Evolutionary conservation across 225 moss, liverwort and hornwort genomes (phyloP), one percentile per base, ranked within the genome.

Genomic region (Sphagnum tenellum): DNA sequence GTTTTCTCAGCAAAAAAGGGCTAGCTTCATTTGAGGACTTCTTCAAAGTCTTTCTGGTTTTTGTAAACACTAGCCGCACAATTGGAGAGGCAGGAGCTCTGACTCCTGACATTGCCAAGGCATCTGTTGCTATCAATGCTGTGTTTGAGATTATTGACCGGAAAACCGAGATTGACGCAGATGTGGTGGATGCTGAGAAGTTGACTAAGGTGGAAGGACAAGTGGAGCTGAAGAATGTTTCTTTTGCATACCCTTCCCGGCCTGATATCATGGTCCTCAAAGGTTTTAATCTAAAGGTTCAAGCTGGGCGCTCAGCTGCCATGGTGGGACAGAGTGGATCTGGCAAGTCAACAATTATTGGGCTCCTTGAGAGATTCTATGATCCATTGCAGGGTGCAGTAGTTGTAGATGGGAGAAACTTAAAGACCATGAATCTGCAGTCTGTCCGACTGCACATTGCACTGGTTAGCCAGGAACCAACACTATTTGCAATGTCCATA

Each of bases 241-340:
- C 79, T 44, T 94, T 94, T 59, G 82, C 87, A 2, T 94, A 94
- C 57, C 94, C 91, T 9, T 63, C 89, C 62, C 86, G 94, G 57
- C 74, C 82, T 29, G 76, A 89, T 47, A 59, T 89, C 4, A 56
- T 86, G 69, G 79, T 94, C 4, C 88, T 94, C 67, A 77, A 66
- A 63, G 74, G 76, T 7, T 89, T 94, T 56, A 76, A 76, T 72
- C 80, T 94, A 12, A 80, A 60, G 59, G 79, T 94, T 48, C 71
- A 71, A 14, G 83, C 89, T 12, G 89, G 91, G 64, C 75, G 71
- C 57, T 91, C 72, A 52, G 68, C 85, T 13, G 94, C 94, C 7
- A 85, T 94, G 68, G 94, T 94, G 12, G 94, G 94, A 46, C 83
- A 88, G 74, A 94, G 91, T 64, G 91, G 94, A 3, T 85, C 85